These are phyloP conservation scores for Brassica carinata DNA, from an alignment of 345 rosid genomes.

Conservation along the genomic window DNA sequence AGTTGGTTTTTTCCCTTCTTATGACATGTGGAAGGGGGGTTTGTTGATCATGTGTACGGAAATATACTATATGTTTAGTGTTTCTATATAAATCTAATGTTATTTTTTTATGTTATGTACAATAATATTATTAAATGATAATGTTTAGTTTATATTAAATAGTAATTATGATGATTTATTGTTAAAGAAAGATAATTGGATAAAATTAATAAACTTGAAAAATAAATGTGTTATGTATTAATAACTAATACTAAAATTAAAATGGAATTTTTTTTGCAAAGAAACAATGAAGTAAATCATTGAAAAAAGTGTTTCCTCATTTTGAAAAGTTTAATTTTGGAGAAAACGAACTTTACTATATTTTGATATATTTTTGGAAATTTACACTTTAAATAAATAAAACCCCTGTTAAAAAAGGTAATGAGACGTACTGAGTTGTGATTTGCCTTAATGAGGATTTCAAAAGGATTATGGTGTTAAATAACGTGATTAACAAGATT, in stretches of 20 bases:
- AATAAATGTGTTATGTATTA: neutral
- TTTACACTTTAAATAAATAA: too few species aligned
- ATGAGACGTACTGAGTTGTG: too few species aligned
- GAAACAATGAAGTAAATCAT: neutral
- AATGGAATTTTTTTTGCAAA: neutral
- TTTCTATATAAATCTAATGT: neutral
- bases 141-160: neutral
- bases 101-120: neutral
- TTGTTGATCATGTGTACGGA: neutral
- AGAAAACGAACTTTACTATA: too few species aligned
- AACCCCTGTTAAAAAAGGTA: too few species aligned
- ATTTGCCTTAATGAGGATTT: too few species aligned
- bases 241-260: too few species aligned
- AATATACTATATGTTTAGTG: neutral
- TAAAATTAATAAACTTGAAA: neutral
- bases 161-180: neutral
- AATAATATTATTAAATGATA: neutral
- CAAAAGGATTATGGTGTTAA: too few species aligned
- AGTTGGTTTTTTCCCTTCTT: too few species aligned
- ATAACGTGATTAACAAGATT: too few species aligned
- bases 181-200: neutral
- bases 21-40: too few species aligned
- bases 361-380: too few species aligned
- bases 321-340: too few species aligned
- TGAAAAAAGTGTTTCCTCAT: neutral